Base-by-base conservation (phyloP, 2,329 filamentous ascomycete species). In the Phaeomoniella chlamydospora region DNA sequence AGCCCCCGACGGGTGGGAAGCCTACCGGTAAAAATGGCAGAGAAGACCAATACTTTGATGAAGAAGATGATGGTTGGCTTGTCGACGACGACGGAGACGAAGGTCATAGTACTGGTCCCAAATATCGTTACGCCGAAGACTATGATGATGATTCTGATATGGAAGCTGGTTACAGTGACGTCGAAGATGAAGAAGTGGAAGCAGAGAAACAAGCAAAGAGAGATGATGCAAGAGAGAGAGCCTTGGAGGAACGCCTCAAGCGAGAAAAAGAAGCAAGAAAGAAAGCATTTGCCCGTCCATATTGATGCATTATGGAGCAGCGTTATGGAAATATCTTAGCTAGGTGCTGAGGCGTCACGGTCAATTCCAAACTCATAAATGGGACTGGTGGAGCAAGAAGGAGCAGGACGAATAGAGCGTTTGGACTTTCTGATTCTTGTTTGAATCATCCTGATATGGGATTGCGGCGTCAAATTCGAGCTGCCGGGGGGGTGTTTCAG, bases 91-190 rank as follows among this genome's bases (percentile, higher is more conserved):
- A 49, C 19, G 39, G 49, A 33, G 56, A 60, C 17, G 56, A 59
- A 39, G 57, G 59, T 58, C 34, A 54, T 41, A 29, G 31, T 10
- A 14, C 14, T 32, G 32, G 14, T 18, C 9, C 10, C 17, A 18
- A 13, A 12, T 45, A 45, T 30, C 14, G 42, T 6, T 55, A 61
- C 10, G 58, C 61, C 41, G 57, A 58, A 40, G 61, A 57, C 34
- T 64, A 60, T 1, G 61, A 63, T 36, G 58, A 41, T 26, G 64
- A 59, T 5, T 64, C 61, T n/a, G 64, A 64, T 40, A 68, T 68
- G 64, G 64, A 68, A 47, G 64, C 62, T 34, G 65, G 62, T 15
- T 50, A 60, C 14, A 50, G 56, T 35, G 63, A 67, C 40, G 47
- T 67, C 34, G 61, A 63, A 37, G 42, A 53, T 16, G 64, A 68